Percentiles rank a stretch among this genome's conserved stretches.
Conservation (phyloP, 2,329 filamentous ascomycete genomes). For the Penicillium olsonii region DNA sequence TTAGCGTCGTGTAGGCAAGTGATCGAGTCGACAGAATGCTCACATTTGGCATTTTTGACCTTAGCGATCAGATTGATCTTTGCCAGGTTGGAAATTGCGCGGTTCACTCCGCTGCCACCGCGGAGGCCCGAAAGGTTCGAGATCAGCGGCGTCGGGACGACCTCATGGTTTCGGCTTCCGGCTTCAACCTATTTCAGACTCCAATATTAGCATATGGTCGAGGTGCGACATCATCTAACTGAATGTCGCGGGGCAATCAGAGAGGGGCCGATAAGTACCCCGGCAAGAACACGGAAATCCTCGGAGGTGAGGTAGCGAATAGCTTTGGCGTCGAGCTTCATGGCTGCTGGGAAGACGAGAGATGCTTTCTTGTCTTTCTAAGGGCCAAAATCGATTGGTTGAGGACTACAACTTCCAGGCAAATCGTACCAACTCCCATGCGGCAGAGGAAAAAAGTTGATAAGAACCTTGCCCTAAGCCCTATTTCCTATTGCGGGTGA, state of each 20-base stretch:
- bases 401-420: background rate
- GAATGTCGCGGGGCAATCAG: conserved; percentile 22
- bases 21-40: background rate
- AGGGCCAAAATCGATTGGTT: background rate
- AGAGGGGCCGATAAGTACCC: conserved; percentile 59
- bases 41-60: conserved; percentile 88
- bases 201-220: conserved; percentile 8
- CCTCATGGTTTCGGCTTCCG: conserved; percentile 94
- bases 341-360: conserved; percentile 44
- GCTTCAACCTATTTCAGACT: conserved; percentile 71
- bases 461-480: conserved; percentile 40
- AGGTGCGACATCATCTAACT: conserved; percentile 7
- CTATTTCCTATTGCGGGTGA: conserved; percentile 35
- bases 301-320: conserved; percentile 89
- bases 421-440: conserved; percentile 8
- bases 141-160: conserved; percentile 89
- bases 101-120: conserved; percentile 76
- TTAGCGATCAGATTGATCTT: conserved; percentile 90
- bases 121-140: conserved; percentile 79
- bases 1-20: conserved; percentile 1
- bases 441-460: conserved; percentile 34
- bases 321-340: conserved; percentile 94
- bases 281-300: conserved; percentile 93
- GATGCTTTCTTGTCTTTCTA: background rate
- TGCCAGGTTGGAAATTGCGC: conserved; percentile 83